Conservation (phyloP, 192 early-diverging fungal genomes). For the Backusella tuberculispora region DNA sequence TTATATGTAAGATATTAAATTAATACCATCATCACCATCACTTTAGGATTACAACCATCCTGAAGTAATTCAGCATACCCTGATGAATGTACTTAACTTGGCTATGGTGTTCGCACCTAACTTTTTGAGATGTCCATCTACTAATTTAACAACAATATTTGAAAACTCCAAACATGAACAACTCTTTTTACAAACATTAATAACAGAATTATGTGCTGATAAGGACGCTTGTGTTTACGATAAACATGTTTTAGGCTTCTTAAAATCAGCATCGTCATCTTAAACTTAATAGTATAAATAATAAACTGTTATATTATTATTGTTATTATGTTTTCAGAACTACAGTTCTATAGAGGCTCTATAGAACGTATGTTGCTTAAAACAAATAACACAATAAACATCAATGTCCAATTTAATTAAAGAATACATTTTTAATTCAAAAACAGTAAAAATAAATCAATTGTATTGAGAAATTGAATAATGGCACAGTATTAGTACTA, state of each 20-base stretch:
- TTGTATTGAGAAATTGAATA: too few species aligned
- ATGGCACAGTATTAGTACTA: too few species aligned
- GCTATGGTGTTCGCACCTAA: constrained; percentile 97
- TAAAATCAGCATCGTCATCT: neutral
- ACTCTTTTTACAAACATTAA: constrained; percentile 30
- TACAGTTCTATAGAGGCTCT: too few species aligned
- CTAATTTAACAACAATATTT: constrained; percentile 63
- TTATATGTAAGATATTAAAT: neutral
- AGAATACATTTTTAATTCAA: too few species aligned
- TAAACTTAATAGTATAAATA: too few species aligned
- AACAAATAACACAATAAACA: too few species aligned
- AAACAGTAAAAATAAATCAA: too few species aligned
- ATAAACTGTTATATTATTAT: too few species aligned
- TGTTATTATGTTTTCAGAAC: too few species aligned
- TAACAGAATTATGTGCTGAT: constrained; percentile 16
- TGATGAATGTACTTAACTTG: constrained; percentile 89
- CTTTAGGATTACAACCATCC: constrained; percentile 70
- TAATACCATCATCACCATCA: neutral
- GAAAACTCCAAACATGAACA: constrained; percentile 53
- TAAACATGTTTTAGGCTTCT: neutral
- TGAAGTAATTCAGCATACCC: constrained; percentile 69
- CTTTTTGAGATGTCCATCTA: constrained; percentile 83
- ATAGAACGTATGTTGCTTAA: too few species aligned
- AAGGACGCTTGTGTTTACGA: constrained; percentile 12
- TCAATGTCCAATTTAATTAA: too few species aligned